Percentiles rank a stretch among this genome's conserved stretches.
phyloP scores from a whole-genome alignment of 805 yeast genomes.

The Pichia cabralensis region DNA sequence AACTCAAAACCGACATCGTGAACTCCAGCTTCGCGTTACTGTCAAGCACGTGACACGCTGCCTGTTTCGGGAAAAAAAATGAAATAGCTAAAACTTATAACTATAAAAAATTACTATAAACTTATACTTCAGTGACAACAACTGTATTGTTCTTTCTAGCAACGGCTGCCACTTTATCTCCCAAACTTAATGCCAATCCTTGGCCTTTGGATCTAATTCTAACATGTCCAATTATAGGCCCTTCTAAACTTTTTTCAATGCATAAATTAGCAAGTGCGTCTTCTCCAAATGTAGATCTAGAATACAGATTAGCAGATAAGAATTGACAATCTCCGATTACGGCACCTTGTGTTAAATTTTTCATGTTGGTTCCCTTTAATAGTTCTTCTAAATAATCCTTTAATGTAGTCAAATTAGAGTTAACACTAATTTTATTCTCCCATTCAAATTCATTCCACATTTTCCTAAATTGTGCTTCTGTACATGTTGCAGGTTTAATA shows the following conservation, averaged over 20 bases:
- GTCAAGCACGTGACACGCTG: no score
- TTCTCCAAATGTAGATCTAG: conserved; percentile 91
- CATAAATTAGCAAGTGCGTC: conserved; percentile 94
- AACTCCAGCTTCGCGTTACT: no score
- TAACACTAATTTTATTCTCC: conserved; percentile 95
- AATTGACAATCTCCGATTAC: conserved; percentile 85
- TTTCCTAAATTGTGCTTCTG: conserved; percentile 82
- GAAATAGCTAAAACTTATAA: not conserved
- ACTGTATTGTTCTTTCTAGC: conserved; percentile 46
- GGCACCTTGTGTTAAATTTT: conserved; percentile 85
- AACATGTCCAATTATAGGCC: conserved; percentile 84
- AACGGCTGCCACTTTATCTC: conserved; percentile 85
- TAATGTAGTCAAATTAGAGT: conserved; percentile 54
- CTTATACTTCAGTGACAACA: conserved; percentile 17
- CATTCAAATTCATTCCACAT: conserved; percentile 99
- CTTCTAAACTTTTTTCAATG: conserved; percentile 69
- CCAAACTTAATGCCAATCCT: conserved; percentile 89
- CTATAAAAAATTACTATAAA: not conserved
- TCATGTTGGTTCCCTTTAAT: conserved; percentile 83
- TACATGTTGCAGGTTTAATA: conserved; percentile 87
- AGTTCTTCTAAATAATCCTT: conserved; percentile 71
- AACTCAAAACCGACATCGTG: no score
- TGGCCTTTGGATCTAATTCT: conserved; percentile 97
- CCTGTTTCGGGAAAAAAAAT: no score
- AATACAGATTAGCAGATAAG: conserved; percentile 87